Percentiles rank a stretch among this genome's conserved stretches.
Conservation (phyloP, 225 moss, liverwort and hornwort species). For the Pseudoscleropodium purum region DNA sequence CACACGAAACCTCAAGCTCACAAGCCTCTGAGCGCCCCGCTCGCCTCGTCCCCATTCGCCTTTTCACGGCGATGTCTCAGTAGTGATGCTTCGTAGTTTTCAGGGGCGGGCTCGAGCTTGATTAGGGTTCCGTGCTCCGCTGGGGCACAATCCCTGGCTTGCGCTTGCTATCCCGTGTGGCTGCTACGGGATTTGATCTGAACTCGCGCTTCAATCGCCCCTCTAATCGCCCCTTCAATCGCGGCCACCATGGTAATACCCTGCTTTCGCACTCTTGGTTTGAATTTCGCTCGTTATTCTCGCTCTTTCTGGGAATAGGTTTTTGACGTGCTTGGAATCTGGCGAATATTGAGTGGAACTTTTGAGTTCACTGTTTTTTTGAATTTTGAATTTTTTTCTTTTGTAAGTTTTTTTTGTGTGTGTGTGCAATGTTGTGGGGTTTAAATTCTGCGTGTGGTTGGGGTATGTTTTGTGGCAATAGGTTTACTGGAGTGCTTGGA, state of each 20-base stretch:
- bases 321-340: not conserved
- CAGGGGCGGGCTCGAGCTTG: not conserved
- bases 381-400: not conserved
- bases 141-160: not conserved
- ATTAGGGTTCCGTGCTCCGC: slow-evolving; percentile 19
- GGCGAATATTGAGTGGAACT: not conserved
- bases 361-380: not conserved
- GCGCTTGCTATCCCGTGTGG: not conserved
- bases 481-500: not conserved
- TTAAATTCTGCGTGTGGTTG: not conserved
- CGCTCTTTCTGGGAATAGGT: not conserved
- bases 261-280: not conserved
- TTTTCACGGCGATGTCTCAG: not conserved
- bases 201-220: not conserved
- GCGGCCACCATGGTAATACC: slow-evolving; percentile 17
- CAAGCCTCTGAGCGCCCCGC: not conserved
- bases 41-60: too few relatives aligned
- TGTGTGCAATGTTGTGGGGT: not conserved
- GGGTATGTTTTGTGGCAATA: not conserved
- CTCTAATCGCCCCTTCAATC: not conserved
- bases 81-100: not conserved
- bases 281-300: not conserved
- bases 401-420: too few relatives aligned
- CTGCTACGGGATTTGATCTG: not conserved
- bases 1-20: not conserved